phyloP scores from a whole-genome alignment of 2,329 filamentous ascomycete species.

The Pseudogymnoascus sp. region DNA sequence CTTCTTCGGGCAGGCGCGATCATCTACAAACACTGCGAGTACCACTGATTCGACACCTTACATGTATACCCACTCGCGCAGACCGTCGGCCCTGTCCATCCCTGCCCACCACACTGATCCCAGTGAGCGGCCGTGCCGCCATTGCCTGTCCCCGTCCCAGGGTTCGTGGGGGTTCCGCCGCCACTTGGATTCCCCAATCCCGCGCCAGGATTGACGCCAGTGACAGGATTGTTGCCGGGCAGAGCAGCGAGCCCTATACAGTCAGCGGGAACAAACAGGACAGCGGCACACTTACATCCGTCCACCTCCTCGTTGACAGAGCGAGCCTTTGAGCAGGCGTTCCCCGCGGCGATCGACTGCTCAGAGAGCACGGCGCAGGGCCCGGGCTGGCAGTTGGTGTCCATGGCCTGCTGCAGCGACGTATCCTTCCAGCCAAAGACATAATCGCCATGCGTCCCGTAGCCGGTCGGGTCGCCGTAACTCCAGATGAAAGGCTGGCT shows the following conservation, averaged over 20 bases:
- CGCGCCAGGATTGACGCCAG: constrained; percentile 5
- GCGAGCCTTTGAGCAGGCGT: constrained; percentile 37
- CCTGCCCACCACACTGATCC: not conserved
- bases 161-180: not conserved
- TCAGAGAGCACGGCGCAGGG: constrained; percentile 36
- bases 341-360: constrained; percentile 38
- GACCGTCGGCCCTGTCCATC: constrained; percentile 1
- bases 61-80: constrained; percentile 17
- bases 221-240: constrained; percentile 11
- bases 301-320: constrained; percentile 41
- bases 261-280: not conserved
- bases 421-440: constrained; percentile 43
- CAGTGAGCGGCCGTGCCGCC: constrained; percentile 16
- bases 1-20: not conserved
- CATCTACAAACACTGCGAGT: constrained; percentile 12
- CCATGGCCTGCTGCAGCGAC: constrained; percentile 40
- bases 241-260: constrained; percentile 11
- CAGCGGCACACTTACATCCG: constrained; percentile 33
- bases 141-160: not conserved
- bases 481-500: constrained; percentile 36
- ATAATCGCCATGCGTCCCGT: constrained; percentile 43
- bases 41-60: constrained; percentile 11
- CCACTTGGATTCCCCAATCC: not conserved
- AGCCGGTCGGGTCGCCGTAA: constrained; percentile 36
- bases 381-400: constrained; percentile 40